Evolutionary conservation across 2,329 filamentous ascomycete species (phyloP), one percentile per base, ranked within the genome.

Genomic region (Aspergillus sp.): DNA sequence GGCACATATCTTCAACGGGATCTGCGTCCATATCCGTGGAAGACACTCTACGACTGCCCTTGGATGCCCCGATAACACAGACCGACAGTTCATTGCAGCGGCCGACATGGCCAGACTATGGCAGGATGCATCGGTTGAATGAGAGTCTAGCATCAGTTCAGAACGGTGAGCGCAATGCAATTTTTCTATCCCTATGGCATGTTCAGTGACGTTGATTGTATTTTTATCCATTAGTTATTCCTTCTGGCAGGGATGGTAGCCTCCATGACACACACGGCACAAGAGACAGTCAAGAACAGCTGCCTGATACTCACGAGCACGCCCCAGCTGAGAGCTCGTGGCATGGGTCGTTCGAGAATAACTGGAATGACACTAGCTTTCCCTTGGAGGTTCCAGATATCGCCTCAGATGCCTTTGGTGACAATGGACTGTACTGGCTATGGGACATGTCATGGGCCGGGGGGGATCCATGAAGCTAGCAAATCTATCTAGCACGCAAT

Each of bases 351-450:
- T 15, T 13, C 5, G 32, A 5, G 5, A 66, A 64, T 61, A 1
- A 54, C 64, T 61, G 59, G 62, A 72, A 61, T 36, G 32, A 36
- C 12, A 1, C 32, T 36, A 36, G 32, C 12, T 36, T 36, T 13
- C 32, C 32, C 32, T 12, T 36, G 12, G 32, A 13, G 6, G 32
- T 36, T 36, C 32, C 12, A 36, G 32, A 36, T 5, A 36, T 36
- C 12, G 2, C 32, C 32, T 13, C 32, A 13, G 32, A 36, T 13
- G 32, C 12, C 12, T 36, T 36, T 13, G 32, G 32, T 36, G 32
- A 36, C 2, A 62, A 68, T 12, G 71, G 71, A 13, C 54, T 73
- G 17, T 71, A 69, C 48, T 73, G 71, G 71, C 59, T 73, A 50
- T 73, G 71, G 71, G 69, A 73, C 25, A 68, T 67, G 59, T 61